Evolutionary conservation across 1,284 basidiomycete species (phyloP), one percentile per base, ranked within the genome.

Genomic region (Stereum hirsutum): DNA sequence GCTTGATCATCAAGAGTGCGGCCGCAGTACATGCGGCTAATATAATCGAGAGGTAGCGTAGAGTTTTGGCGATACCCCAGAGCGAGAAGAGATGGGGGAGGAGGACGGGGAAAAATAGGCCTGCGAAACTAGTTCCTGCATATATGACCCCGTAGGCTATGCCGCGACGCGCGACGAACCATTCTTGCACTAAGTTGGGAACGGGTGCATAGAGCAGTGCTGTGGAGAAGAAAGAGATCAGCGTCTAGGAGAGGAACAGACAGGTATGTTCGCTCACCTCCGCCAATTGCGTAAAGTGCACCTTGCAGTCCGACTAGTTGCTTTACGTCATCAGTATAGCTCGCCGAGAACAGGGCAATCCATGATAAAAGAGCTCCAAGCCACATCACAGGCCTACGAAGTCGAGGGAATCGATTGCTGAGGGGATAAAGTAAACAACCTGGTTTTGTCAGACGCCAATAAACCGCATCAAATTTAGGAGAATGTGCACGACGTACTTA

Each of bases 141-240:
- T 10, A 20, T 11, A 70, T 58, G 27, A 66, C 54, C 0, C 69
- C 67, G 41, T 62, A 65, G 2, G 69, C 69, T 10, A 67, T 52
- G 0, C 69, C 69, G 15, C 66, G 50, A 1, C 60, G 57, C 4
- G 46, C 48, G 19, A 66, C 56, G 46, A 71, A 72, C 69, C 69
- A 72, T 43, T 70, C 67, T 0, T 62, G 58, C 44, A 71, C 51
- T 47, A 59, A 66, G 14, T 57, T 60, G 12, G 69, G 55, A 25
- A 54, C 57, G 1, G 63, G 60, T 7, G 56, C 52, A 47, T 64
- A 67, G 1, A 68, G 43, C 17, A 69, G 41, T 5, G 61, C 64
- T 65, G 40, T 38, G 23, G 6, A 41, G 20, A 27, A 17, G 15
- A 25, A 17, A 30, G n/a, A 31, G 15, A 15, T 42, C 21, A 43